phyloP scores from a whole-genome alignment of 2,329 filamentous ascomycete species.

The Botrytis galanthina region DNA sequence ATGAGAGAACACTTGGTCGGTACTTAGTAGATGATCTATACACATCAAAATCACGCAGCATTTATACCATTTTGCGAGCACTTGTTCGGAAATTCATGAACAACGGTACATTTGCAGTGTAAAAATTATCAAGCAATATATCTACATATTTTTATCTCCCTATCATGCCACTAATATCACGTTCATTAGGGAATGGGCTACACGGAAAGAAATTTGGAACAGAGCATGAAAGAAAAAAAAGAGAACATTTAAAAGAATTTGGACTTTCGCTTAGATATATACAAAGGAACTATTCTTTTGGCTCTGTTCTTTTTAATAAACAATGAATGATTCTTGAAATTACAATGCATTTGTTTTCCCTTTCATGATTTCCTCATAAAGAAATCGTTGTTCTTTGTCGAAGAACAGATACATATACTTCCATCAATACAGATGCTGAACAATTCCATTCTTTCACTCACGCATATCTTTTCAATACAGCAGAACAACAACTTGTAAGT shows the following conservation, averaged over 20 bases:
- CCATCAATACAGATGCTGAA: neutral
- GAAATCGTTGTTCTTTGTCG: neutral
- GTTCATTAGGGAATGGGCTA: neutral
- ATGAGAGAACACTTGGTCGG: neutral
- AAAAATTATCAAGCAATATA: neutral
- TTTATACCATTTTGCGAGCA: neutral
- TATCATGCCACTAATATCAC: neutral
- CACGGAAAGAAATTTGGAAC: neutral
- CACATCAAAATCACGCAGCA: neutral
- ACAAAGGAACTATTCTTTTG: neutral
- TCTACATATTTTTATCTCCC: neutral
- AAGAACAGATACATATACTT: neutral
- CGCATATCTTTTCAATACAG: neutral
- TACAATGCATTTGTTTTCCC: neutral
- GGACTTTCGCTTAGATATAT: too few relatives aligned
- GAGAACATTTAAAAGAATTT: neutral
- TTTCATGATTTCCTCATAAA: neutral
- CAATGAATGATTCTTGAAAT: neutral
- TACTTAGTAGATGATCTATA: neutral
- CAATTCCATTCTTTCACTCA: conserved; percentile 7
- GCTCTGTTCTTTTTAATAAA: neutral
- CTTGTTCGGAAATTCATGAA: neutral
- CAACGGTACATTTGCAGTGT: neutral
- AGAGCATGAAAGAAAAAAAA: neutral
- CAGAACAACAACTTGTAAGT: neutral